Evolutionary conservation across 2,329 filamentous ascomycete genomes (phyloP).

Genomic region (Beauveria bassiana): DNA sequence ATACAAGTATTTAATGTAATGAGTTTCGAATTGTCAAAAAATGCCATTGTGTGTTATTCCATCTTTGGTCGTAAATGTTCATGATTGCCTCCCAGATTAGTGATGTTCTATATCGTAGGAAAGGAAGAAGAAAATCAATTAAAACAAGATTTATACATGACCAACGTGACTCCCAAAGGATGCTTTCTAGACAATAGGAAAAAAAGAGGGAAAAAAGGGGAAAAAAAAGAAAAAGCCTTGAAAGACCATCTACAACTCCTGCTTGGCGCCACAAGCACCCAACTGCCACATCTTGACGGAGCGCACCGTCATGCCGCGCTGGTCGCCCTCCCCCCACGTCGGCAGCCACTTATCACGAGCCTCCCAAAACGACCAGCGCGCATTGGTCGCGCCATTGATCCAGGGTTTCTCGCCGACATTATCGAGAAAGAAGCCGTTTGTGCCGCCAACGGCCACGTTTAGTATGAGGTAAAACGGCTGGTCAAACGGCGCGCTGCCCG

Average conservation of each 20-base stretch:
- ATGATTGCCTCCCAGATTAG: background rate
- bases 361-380: conserved; percentile 35
- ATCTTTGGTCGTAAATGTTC: background rate
- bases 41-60: background rate
- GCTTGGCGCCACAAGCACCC: conserved; percentile 16
- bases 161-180: too few relatives aligned
- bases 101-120: background rate
- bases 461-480: conserved; percentile 43
- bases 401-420: conserved; percentile 37
- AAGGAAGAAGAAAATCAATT: too few relatives aligned
- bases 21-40: too few relatives aligned
- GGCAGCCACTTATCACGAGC: conserved; percentile 34
- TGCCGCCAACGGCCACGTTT: conserved; percentile 42
- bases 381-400: conserved; percentile 33
- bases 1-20: too few relatives aligned
- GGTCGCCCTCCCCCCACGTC: conserved; percentile 37
- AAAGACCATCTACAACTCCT: background rate
- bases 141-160: too few relatives aligned
- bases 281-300: conserved; percentile 41
- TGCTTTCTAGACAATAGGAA: too few relatives aligned
- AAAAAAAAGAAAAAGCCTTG: background rate
- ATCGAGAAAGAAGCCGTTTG: conserved; percentile 41
- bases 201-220: background rate
- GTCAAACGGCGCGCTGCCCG: conserved; percentile 42
- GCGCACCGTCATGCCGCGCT: conserved; percentile 37